phyloP scores from a whole-genome alignment of 1,284 basidiomycete genomes.

The Marasmius oreades region DNA sequence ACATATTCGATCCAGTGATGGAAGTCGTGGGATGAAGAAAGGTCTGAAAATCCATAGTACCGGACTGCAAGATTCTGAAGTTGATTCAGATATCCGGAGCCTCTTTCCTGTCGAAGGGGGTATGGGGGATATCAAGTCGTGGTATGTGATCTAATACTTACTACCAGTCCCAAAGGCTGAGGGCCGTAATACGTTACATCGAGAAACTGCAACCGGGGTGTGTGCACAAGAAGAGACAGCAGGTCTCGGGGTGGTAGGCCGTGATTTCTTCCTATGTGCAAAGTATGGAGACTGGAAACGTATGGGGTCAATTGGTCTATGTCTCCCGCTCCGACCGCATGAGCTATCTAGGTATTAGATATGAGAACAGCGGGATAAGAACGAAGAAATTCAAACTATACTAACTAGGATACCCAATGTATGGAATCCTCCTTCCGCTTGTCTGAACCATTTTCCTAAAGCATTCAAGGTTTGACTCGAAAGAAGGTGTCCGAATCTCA shows the following conservation, averaged over 20 bases:
- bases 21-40: constrained; percentile 5
- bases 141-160: background rate
- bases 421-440: background rate
- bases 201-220: constrained; percentile 1
- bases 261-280: constrained; percentile 10
- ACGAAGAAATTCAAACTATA: background rate
- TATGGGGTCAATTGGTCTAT: constrained; percentile 1
- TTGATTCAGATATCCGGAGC: background rate
- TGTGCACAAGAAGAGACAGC: background rate
- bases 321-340: constrained; percentile 3
- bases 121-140: background rate
- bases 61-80: constrained; percentile 6
- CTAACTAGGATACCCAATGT: constrained; percentile 7
- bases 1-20: constrained; percentile 6
- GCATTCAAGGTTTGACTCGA: no score
- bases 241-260: constrained; percentile 5
- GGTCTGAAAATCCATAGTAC: constrained; percentile 7
- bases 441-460: no score
- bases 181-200: constrained; percentile 10
- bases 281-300: constrained; percentile 1
- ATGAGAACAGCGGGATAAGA: background rate
- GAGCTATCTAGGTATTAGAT: constrained; percentile 3
- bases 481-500: constrained; percentile 2
- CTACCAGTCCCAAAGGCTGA: background rate
- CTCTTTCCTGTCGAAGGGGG: background rate